Conservation (phyloP, 345 rosid species). For the Eucalyptus marginata region DNA sequence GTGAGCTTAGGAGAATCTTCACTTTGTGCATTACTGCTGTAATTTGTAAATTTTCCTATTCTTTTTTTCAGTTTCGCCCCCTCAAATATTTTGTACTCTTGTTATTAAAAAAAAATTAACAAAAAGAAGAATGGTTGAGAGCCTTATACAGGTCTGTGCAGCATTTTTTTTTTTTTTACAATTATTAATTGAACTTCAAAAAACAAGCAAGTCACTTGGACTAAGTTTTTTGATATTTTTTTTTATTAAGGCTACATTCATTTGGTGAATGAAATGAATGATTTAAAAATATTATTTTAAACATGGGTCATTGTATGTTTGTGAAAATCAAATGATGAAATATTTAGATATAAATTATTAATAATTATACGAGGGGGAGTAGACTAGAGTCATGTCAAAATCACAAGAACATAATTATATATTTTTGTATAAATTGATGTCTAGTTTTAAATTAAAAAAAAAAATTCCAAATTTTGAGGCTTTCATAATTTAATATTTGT, state of each 20-base stretch:
- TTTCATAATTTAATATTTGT: neutral
- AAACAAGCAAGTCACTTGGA: neutral
- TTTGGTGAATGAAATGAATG: no score
- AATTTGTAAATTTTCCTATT: neutral
- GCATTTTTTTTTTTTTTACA: neutral
- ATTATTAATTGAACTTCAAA: neutral
- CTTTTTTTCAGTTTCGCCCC: neutral
- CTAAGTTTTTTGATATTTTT: neutral
- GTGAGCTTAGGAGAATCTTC: neutral
- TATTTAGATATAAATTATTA: neutral
- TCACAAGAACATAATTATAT: neutral
- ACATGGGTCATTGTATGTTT: neutral
- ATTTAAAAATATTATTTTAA: neutral
- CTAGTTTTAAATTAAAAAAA: neutral
- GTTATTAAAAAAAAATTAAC: neutral
- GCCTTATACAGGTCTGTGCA: neutral
- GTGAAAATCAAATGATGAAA: neutral
- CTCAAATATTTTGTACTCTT: neutral
- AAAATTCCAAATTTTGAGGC: neutral
- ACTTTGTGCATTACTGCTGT: neutral
- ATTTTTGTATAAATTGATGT: neutral
- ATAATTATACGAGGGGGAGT: no score
- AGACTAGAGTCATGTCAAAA: neutral
- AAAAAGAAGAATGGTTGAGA: neutral
- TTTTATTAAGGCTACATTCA: no score